These are phyloP conservation scores for Talaromyces trachyspermus DNA, from an alignment of 495 filamentous ascomycete genomes.

Conservation along the genomic window DNA sequence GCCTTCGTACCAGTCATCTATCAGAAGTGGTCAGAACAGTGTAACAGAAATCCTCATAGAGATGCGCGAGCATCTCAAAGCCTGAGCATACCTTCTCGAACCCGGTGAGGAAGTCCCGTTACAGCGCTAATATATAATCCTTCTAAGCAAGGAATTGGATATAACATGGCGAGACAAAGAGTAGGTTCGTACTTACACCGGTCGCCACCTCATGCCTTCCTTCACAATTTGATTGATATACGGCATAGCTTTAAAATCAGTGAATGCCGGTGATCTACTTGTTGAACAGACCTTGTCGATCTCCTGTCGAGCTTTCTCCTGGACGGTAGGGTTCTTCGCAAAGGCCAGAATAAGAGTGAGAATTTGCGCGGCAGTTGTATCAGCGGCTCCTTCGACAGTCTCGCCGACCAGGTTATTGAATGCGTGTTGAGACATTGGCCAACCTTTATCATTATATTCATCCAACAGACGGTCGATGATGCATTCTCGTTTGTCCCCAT, in stretches of 20 bases:
- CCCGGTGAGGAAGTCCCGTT: background rate
- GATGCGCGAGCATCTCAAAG: too few species aligned
- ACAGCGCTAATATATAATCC: background rate
- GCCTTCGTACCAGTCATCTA: constrained; percentile 23
- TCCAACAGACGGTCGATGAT: constrained; percentile 40
- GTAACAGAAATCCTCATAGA: too few species aligned
- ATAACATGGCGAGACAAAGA: background rate
- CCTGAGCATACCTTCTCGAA: background rate
- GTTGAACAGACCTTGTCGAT: constrained; percentile 18
- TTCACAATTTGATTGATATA: constrained; percentile 34
- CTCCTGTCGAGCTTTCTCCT: constrained; percentile 20
- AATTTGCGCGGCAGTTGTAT: constrained; percentile 8
- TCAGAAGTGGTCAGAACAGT: background rate
- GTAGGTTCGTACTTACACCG: constrained; percentile 43
- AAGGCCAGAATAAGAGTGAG: constrained; percentile 31
- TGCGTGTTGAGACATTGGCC: background rate
- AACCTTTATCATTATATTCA: constrained; percentile 17
- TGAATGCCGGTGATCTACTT: constrained; percentile 20
- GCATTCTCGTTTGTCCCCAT: background rate
- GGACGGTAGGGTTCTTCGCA: constrained; percentile 25
- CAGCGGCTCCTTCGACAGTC: background rate
- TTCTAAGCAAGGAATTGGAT: background rate
- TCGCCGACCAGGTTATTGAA: background rate
- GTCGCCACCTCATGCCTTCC: constrained; percentile 28
- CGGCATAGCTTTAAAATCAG: constrained; percentile 26